Evolutionary conservation across 208 protist species (phyloP).

Genomic region (Spongospora subterranea): DNA sequence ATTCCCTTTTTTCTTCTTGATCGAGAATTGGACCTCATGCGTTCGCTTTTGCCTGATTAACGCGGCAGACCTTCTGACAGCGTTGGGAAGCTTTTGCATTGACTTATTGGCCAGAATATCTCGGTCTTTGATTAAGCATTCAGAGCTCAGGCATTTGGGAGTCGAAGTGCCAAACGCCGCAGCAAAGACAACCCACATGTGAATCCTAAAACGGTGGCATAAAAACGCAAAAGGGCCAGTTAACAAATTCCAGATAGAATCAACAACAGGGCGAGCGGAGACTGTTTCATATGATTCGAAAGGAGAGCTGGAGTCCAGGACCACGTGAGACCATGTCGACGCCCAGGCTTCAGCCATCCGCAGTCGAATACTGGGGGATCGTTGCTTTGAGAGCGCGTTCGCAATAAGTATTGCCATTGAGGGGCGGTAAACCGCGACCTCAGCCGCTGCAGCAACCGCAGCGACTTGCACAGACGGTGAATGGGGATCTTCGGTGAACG

Average conservation of each 20-base stretch:
- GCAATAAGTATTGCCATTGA: not conserved
- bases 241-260: conserved; percentile 23
- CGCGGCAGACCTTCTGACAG: not conserved
- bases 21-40: not conserved
- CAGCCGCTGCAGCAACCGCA: not conserved
- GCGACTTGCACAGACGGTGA: conserved; percentile 1
- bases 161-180: not conserved
- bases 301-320: not conserved
- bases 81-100: not conserved
- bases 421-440: not conserved
- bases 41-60: not conserved
- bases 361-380: not conserved
- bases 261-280: not conserved
- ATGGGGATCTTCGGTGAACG: not conserved
- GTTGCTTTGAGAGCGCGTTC: not conserved
- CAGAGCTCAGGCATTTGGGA: not conserved
- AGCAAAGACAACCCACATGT: conserved; percentile 17
- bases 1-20: conserved; percentile 28
- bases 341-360: conserved; percentile 41
- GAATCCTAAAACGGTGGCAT: not conserved
- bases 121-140: not conserved
- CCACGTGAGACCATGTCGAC: not conserved
- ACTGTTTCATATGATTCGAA: not conserved
- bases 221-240: not conserved
- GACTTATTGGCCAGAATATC: conserved; percentile 23